Evolutionary conservation across 2,329 filamentous ascomycete genomes (phyloP), one percentile per base, ranked within the genome.

Genomic region (Neoscytalidium dimidiatum): DNA sequence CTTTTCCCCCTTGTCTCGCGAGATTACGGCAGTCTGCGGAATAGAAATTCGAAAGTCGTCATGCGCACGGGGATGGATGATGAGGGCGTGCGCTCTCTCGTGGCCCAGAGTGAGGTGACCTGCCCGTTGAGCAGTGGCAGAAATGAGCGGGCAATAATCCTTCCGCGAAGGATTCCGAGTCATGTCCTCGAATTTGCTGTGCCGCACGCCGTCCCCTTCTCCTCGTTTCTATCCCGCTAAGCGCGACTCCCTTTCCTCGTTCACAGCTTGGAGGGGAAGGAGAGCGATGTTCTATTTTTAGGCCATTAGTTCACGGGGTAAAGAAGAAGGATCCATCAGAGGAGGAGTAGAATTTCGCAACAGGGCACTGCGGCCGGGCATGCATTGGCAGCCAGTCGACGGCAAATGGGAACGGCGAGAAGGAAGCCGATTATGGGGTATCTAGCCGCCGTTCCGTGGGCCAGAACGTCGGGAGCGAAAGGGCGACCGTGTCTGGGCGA

Each of bases 381-480:
- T 41, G 38, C 38, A 41, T 5, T 14, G 38, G 11, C 11, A 41
- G 33, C 38, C 38, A 17, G 38, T 35, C 14, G 33, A 19, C 38
- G 41, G 1, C 56, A 28, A 60, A 60, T 60, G 41, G 28, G 28
- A 58, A n/a, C n/a, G n/a, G n/a, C n/a, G n/a, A n/a, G n/a, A n/a
- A n/a, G 29, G 38, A 19, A 3, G 56, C 38, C 56, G 56, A 44
- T 14, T 60, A 60, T 60, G 56, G 56, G 56, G 56, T 33, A 60
- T 46, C 38, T 60, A 60, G 41, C 56, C 56, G 56, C 56, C n/a
- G 38, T 60, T 46, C 56, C 56, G 56, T 11, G 38, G 56, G 38
- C 56, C 56, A 60, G 56, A 60, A 60, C 56, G 56, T 13, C 33
- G 56, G 41, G 53, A 28, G 41, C 35, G 23, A 56, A 19, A 29